These are phyloP conservation scores for Colletotrichum sublineola DNA, from an alignment of 2,329 filamentous ascomycete genomes.

Conservation along the genomic window DNA sequence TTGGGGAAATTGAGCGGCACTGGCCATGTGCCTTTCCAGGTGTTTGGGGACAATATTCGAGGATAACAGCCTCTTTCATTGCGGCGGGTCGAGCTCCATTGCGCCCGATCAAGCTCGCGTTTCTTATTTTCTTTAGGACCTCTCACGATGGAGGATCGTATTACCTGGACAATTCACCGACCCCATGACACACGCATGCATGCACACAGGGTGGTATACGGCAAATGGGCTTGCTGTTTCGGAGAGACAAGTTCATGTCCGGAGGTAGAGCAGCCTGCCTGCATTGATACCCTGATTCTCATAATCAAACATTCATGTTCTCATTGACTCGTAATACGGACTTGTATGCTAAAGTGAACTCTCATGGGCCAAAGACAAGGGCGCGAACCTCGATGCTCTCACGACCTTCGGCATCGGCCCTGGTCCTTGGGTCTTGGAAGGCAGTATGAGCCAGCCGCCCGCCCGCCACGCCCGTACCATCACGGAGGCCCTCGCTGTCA, in stretches of 20 bases:
- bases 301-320: slow-evolving; percentile 33
- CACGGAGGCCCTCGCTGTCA: slow-evolving; percentile 72
- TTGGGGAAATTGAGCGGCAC: slow-evolving; percentile 20
- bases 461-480: slow-evolving; percentile 62
- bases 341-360: neutral
- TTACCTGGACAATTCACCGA: slow-evolving; percentile 19
- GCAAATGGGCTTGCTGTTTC: slow-evolving; percentile 14
- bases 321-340: slow-evolving; percentile 26
- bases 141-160: slow-evolving; percentile 24
- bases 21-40: slow-evolving; percentile 4
- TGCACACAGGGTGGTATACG: slow-evolving; percentile 22
- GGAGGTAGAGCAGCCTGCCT: slow-evolving; percentile 6
- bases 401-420: slow-evolving; percentile 75
- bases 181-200: neutral
- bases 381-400: slow-evolving; percentile 93
- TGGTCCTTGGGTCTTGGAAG: slow-evolving; percentile 81
- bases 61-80: slow-evolving; percentile 9
- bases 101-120: slow-evolving; percentile 25
- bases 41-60: slow-evolving; percentile 13
- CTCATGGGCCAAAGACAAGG: slow-evolving; percentile 79
- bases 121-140: neutral
- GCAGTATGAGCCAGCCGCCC: slow-evolving; percentile 79
- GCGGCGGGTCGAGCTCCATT: slow-evolving; percentile 13
- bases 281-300: slow-evolving; percentile 37
- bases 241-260: slow-evolving; percentile 7